Evolutionary conservation across 768 basidiomycete genomes (phyloP).

Genomic region (Zangia roseola): DNA sequence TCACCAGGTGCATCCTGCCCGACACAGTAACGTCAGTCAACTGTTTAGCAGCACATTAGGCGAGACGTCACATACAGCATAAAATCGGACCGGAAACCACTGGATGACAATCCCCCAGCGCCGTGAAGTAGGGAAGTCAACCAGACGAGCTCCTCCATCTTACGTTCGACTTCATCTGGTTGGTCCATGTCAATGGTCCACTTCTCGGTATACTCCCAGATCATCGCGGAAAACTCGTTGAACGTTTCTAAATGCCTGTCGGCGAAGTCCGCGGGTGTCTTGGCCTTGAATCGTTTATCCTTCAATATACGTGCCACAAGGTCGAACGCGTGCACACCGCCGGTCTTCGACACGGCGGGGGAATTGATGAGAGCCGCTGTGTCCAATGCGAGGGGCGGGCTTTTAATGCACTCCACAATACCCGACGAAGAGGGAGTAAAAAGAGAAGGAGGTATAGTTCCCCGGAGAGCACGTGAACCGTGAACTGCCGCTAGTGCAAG

Average conservation of each 20-base stretch:
- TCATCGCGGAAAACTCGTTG: background rate
- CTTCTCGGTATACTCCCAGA: conserved; percentile 28
- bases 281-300: conserved; percentile 36
- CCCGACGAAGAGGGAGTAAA: conserved; percentile 9
- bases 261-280: conserved; percentile 14
- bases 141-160: conserved; percentile 66
- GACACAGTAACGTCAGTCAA: background rate
- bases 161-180: conserved; percentile 45
- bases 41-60: background rate
- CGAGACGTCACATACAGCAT: conserved; percentile 40
- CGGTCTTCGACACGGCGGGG: background rate
- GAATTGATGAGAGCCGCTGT: too few relatives aligned
- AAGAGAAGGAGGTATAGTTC: conserved; percentile 15
- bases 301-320: conserved; percentile 52
- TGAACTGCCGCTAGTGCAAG: conserved; percentile 26
- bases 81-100: conserved; percentile 45
- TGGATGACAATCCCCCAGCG: conserved; percentile 53
- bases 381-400: conserved; percentile 8
- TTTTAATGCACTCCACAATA: background rate
- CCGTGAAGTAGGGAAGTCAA: conserved; percentile 55
- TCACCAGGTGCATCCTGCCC: conserved; percentile 30
- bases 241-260: conserved; percentile 14
- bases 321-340: conserved; percentile 39
- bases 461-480: conserved; percentile 36
- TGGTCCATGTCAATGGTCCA: conserved; percentile 43